phyloP scores from a whole-genome alignment of 352 stramenopile species.

The Globisporangium abappressorium region DNA sequence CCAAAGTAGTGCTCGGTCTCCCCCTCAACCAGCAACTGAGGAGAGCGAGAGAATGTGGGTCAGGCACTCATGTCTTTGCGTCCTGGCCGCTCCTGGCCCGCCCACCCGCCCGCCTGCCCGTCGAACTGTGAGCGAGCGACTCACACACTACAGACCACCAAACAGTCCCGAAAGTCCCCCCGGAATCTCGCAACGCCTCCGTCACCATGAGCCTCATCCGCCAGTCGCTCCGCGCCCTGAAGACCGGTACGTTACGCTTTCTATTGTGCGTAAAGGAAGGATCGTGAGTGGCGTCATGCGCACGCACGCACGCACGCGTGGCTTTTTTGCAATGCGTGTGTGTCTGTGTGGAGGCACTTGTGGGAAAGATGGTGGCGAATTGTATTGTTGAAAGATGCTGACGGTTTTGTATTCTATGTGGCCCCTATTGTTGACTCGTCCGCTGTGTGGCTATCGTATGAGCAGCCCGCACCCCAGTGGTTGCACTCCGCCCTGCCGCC shows the following conservation, averaged over 20 bases:
- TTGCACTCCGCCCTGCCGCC: constrained; percentile 41
- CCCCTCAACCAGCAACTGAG: background rate
- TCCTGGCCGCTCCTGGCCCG: background rate
- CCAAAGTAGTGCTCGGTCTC: no score
- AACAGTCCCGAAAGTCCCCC: constrained; percentile 34
- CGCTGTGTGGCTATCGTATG: background rate
- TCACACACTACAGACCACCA: constrained; percentile 6
- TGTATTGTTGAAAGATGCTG: constrained; percentile 13
- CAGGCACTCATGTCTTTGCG: constrained; percentile 13
- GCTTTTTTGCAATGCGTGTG: background rate
- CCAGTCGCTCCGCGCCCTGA: constrained; percentile 75
- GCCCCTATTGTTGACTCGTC: constrained; percentile 2
- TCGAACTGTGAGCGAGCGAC: background rate
- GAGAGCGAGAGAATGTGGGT: background rate
- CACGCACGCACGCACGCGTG: background rate
- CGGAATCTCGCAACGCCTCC: constrained; percentile 22
- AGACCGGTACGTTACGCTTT: constrained; percentile 54
- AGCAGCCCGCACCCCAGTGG: constrained; percentile 49
- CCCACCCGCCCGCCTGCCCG: background rate
- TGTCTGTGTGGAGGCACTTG: background rate
- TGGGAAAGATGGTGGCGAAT: constrained; percentile 2
- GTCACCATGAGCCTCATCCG: constrained; percentile 76
- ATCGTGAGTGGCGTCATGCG: background rate
- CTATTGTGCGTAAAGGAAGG: background rate
- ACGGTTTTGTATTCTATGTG: constrained; percentile 2